Evolutionary conservation across 495 filamentous ascomycete species (phyloP), one percentile per base, ranked within the genome.

Genomic region (Hyaloscypha hepaticicola): DNA sequence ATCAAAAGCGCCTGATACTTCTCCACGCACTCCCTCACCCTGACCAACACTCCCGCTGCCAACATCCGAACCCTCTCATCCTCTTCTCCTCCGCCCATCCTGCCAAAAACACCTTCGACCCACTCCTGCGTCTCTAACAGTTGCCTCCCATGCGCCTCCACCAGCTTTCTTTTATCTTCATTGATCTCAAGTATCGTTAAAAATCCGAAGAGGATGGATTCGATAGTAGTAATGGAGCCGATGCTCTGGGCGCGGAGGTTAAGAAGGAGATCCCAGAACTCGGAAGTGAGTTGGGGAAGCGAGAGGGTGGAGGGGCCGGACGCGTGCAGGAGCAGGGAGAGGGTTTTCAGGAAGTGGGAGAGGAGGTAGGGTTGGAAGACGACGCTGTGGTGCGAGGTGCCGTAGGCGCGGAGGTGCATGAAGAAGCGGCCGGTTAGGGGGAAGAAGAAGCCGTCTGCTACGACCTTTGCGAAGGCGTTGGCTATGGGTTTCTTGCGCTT

Each of bases 101-200:
- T 72, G 71, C 76, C 85, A 72, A 96, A 93, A 7, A 96, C 78
- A 29, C 82, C 80, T 48, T 87, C 83, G 53, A 93, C 89, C 72
- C 94, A 89, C 38, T 85, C 82, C 70, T 87, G 85, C 64, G 81
- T 85, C 73, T 88, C 85, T 25, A 85, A 49, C 50, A 88, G 49
- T 67, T 83, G 77, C 64, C 77, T 79, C 0, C 77, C 77, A 63
- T 83, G 75, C 64, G 86, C 83, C 62, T 85, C 83, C 28, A 82
- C 87, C 9, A 89, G 72, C 7, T 82, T 57, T 51, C 78, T 70
- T 62, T 82, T 76, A 48, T 80, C 53, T 80, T 77, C 64, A 63
- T 96, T 96, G n/a, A 96, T 79, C 61, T 96, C 92, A 12, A 98
- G 75, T 25, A 96, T 63, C n/a, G 88, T 89, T 31, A 97, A 77